Evolutionary conservation across 257 asterid species (phyloP).

Genomic region (Galeopsis tetrahit): DNA sequence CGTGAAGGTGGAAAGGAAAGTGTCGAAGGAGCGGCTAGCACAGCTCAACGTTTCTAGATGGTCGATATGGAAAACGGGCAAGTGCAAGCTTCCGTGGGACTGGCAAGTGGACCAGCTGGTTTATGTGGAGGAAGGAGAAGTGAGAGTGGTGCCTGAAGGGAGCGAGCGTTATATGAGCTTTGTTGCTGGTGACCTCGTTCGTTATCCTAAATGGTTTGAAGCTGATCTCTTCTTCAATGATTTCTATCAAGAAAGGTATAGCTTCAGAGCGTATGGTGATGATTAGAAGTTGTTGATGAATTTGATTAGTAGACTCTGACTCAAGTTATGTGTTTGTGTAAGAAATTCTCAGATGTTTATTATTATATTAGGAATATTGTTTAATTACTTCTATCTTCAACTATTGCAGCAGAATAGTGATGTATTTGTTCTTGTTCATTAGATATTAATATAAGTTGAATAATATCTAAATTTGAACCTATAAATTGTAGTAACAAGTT

Average conservation of each 20-base stretch:
- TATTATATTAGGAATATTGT: no score
- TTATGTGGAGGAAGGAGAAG: slow-evolving; percentile 96
- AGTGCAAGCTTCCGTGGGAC: slow-evolving; percentile 94
- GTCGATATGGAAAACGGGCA: slow-evolving; percentile 94
- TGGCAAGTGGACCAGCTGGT: slow-evolving; percentile 98
- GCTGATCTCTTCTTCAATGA: slow-evolving; percentile 89
- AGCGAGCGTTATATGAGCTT: slow-evolving; percentile 74
- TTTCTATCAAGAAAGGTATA: slow-evolving; percentile 88
- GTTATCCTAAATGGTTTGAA: slow-evolving; percentile 97
- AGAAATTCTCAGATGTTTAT: not conserved
- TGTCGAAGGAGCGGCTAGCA: slow-evolving; percentile 56
- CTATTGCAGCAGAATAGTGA: no score
- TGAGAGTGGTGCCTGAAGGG: slow-evolving; percentile 95
- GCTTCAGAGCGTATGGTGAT: slow-evolving; percentile 90
- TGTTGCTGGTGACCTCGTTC: slow-evolving; percentile 87
- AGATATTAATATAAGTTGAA: no score
- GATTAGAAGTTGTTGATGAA: slow-evolving; percentile 39
- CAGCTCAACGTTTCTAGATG: slow-evolving; percentile 79
- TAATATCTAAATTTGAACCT: no score
- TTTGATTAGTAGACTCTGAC: not conserved
- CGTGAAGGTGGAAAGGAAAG: slow-evolving; percentile 78
- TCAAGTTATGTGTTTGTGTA: not conserved
- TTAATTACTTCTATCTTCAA: no score
- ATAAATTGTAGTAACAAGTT: no score
- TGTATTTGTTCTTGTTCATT: no score